Evolutionary conservation across 2,329 filamentous ascomycete genomes (phyloP).

Genomic region (Claviceps lovelessii): DNA sequence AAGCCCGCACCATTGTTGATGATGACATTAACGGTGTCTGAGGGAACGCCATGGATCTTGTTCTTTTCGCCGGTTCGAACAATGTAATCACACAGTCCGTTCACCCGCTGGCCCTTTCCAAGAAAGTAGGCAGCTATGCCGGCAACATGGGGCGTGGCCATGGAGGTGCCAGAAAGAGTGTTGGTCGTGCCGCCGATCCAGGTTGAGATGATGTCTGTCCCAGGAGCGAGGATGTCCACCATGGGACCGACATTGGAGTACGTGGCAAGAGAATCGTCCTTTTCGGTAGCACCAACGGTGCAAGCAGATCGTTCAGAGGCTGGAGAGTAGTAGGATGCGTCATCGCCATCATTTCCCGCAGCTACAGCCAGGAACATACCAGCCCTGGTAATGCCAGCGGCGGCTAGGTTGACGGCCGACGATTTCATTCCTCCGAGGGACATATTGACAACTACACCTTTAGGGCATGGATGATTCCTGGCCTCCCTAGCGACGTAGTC

Average conservation of each 20-base stretch:
- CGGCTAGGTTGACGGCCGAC: conserved; percentile 32
- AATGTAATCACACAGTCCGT: conserved; percentile 34
- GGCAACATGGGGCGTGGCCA: conserved; percentile 25
- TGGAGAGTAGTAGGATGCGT: conserved; percentile 31
- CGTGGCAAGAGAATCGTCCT: conserved; percentile 21
- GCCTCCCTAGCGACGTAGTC: conserved; percentile 26
- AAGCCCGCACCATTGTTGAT: conserved; percentile 35
- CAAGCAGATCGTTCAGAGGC: conserved; percentile 29
- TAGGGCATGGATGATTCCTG: conserved; percentile 22
- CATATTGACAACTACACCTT: conserved; percentile 37
- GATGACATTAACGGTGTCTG: conserved; percentile 35
- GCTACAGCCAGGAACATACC: conserved; percentile 41
- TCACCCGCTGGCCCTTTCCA: conserved; percentile 26
- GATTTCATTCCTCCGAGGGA: conserved; percentile 36
- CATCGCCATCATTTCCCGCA: conserved; percentile 33
- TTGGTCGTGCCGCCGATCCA: conserved; percentile 26
- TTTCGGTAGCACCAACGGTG: conserved; percentile 33
- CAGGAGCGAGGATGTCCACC: conserved; percentile 36
- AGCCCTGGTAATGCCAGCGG: conserved; percentile 24
- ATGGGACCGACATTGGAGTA: conserved; percentile 36
- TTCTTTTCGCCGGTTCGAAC: conserved; percentile 25
- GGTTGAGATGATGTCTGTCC: conserved; percentile 29
- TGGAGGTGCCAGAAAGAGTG: conserved; percentile 29
- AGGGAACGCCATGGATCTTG: conserved; percentile 25
- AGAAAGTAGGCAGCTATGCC: conserved; percentile 30